Conservation (phyloP, 1,139 yeast species). For the Wickerhamomyces sp. region DNA sequence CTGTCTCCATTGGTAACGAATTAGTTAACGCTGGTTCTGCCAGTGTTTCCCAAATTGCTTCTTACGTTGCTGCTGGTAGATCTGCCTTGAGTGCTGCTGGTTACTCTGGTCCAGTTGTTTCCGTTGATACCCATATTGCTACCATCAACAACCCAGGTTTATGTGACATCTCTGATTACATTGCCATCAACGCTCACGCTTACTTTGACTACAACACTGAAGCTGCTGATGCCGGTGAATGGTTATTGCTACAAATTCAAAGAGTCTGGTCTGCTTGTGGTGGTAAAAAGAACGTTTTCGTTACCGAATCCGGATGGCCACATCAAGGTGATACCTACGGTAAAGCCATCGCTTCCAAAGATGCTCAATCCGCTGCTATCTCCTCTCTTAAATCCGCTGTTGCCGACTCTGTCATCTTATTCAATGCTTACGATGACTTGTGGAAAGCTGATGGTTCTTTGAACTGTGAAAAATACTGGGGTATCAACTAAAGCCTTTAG, state of each 20-base stretch:
- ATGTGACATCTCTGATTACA: constrained; percentile 69
- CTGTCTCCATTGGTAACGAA: constrained; percentile 81
- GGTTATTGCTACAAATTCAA: constrained; percentile 64
- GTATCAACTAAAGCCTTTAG: constrained; percentile 34
- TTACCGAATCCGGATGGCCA: constrained; percentile 85
- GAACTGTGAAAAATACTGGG: constrained; percentile 73
- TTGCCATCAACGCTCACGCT: constrained; percentile 80
- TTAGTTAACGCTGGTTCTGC: constrained; percentile 68
- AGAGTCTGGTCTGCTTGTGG: constrained; percentile 65
- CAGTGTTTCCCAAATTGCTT: constrained; percentile 49
- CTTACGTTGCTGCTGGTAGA: constrained; percentile 54
- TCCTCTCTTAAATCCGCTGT: constrained; percentile 48
- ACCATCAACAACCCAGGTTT: constrained; percentile 65
- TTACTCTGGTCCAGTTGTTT: constrained; percentile 67
- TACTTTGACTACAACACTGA: constrained; percentile 69
- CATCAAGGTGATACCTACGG: constrained; percentile 63
- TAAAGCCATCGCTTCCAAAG: constrained; percentile 63
- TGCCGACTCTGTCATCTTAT: constrained; percentile 56
- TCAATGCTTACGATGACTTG: constrained; percentile 70
- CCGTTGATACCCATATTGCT: constrained; percentile 79
- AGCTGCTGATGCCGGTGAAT: constrained; percentile 65
- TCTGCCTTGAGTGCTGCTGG: constrained; percentile 57
- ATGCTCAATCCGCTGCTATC: constrained; percentile 60
- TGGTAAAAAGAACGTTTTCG: constrained; percentile 50
- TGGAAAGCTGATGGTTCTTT: constrained; percentile 72